phyloP scores from a whole-genome alignment of 2,329 filamentous ascomycete species.

The Hypomyces perniciosus region DNA sequence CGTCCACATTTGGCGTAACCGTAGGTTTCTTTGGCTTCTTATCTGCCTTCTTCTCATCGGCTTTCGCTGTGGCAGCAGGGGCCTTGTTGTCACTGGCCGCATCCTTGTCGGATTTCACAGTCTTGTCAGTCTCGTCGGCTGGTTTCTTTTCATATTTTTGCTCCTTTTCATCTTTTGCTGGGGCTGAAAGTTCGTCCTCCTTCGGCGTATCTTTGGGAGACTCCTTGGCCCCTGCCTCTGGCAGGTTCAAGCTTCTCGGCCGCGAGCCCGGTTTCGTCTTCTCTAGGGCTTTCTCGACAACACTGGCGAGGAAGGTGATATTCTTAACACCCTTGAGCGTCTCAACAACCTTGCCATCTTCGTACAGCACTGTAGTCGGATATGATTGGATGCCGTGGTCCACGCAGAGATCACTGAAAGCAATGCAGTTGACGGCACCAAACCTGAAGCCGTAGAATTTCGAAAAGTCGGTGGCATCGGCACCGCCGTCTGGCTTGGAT shows the following conservation, averaged over 20 bases:
- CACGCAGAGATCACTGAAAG: slow-evolving; percentile 71
- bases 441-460: slow-evolving; percentile 88
- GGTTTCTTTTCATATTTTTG: slow-evolving; percentile 14
- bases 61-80: not conserved
- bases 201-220: slow-evolving; percentile 27
- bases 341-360: slow-evolving; percentile 65
- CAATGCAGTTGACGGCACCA: slow-evolving; percentile 77
- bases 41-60: slow-evolving; percentile 23
- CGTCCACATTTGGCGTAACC: slow-evolving; percentile 64
- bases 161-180: slow-evolving; percentile 21
- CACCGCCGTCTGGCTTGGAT: slow-evolving; percentile 59
- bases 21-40: slow-evolving; percentile 42
- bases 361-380: slow-evolving; percentile 73
- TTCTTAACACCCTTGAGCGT: slow-evolving; percentile 60
- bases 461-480: slow-evolving; percentile 58
- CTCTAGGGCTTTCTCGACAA: slow-evolving; percentile 73
- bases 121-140: slow-evolving; percentile 19
- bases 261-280: slow-evolving; percentile 74
- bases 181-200: slow-evolving; percentile 9
- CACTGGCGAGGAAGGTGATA: slow-evolving; percentile 59
- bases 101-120: slow-evolving; percentile 18
- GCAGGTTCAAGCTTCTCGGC: slow-evolving; percentile 60
- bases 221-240: slow-evolving; percentile 60
- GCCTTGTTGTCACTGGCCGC: slow-evolving; percentile 24
- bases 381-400: slow-evolving; percentile 62